A percentile compares a stretch with the other conserved stretches of the same genome.
Evolutionary conservation across 2,329 filamentous ascomycete genomes (phyloP).

Genomic region (Mycosphaerella arachidis): DNA sequence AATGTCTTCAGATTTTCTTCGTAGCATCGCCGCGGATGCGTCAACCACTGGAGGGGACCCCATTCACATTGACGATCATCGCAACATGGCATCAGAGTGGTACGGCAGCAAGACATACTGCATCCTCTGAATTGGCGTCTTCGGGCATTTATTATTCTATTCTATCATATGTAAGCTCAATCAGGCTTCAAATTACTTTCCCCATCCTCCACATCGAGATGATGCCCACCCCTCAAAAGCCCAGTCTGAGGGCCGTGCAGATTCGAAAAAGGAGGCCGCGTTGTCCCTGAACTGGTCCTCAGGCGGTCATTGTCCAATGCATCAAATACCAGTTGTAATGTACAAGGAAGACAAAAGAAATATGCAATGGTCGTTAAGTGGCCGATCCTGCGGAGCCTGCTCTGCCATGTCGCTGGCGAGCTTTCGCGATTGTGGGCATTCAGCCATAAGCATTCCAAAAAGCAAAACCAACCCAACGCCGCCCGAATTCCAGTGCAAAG

Average conservation of each 20-base stretch:
- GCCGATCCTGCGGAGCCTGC: neutral
- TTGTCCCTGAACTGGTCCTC: neutral
- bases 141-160: neutral
- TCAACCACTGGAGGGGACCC: neutral
- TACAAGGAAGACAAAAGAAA: conserved; percentile 9
- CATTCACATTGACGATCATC: neutral
- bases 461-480: neutral
- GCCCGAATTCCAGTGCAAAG: neutral
- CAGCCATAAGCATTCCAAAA: neutral
- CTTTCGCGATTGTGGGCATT: neutral
- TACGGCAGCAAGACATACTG: neutral
- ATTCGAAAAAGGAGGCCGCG: conserved; percentile 1
- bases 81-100: neutral
- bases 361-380: neutral
- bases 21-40: neutral
- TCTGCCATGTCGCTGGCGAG: neutral
- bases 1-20: neutral
- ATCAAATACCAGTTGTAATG: conserved; percentile 6
- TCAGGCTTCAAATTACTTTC: neutral
- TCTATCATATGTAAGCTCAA: neutral
- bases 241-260: conserved; percentile 8
- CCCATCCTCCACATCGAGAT: neutral
- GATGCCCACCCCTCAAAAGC: conserved; percentile 4
- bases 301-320: neutral
- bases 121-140: neutral